A percentile compares a stretch with the other conserved stretches of the same genome.
Evolutionary conservation across 768 basidiomycete species (phyloP).

Genomic region (Russula brevipes): DNA sequence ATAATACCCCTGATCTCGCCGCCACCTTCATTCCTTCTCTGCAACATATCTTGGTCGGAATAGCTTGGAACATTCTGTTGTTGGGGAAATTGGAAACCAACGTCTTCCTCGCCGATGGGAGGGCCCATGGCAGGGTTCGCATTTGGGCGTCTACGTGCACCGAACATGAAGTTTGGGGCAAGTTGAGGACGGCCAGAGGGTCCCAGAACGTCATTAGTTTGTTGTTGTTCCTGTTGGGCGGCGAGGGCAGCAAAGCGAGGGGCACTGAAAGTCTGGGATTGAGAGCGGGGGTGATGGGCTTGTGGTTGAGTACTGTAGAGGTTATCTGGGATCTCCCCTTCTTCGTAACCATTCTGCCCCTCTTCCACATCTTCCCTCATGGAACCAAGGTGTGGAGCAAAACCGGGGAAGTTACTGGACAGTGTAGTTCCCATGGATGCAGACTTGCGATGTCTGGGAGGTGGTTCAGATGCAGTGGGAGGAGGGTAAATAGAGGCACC

Average conservation of each 20-base stretch:
- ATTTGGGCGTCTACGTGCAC: conserved; percentile 49
- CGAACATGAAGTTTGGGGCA: conserved; percentile 90
- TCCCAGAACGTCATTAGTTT: conserved; percentile 46
- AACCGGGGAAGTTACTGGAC: conserved; percentile 61
- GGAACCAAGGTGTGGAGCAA: conserved; percentile 72
- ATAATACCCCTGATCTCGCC: conserved; percentile 85
- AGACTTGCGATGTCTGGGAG: conserved; percentile 75
- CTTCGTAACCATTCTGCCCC: conserved; percentile 49
- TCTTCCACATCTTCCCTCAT: conserved; percentile 84
- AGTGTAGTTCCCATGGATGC: conserved; percentile 61
- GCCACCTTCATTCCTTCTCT: conserved; percentile 54
- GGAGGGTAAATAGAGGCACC: conserved; percentile 54
- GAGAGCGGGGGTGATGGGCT: conserved; percentile 65
- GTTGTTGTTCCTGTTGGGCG: conserved; percentile 54
- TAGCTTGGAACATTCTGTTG: conserved; percentile 37
- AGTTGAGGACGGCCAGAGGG: conserved; percentile 82
- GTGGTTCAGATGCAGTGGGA: conserved; percentile 39
- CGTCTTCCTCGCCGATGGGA: conserved; percentile 75
- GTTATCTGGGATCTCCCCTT: conserved; percentile 71
- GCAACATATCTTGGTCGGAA: conserved; percentile 34
- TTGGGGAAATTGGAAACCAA: conserved; percentile 79
- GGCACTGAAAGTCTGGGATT: conserved; percentile 80
- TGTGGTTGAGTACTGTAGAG: conserved; percentile 40
- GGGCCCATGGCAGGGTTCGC: conserved; percentile 55
- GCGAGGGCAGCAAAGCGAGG: conserved; percentile 84